Conservation (phyloP, 2,329 filamentous ascomycete genomes). For the Ophiostoma triangulosporum region DNA sequence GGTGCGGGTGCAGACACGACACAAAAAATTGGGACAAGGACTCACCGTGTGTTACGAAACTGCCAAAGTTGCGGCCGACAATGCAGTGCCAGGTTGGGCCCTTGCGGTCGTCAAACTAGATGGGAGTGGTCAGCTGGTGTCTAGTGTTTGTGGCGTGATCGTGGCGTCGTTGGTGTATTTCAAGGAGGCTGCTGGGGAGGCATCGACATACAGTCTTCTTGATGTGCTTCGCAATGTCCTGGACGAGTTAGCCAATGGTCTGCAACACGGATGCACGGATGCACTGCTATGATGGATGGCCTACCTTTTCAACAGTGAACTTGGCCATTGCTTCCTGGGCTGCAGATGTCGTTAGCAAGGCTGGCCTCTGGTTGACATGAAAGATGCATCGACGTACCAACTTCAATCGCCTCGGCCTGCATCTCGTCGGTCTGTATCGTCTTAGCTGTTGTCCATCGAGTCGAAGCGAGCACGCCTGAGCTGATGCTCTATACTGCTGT, state of each 20-base stretch:
- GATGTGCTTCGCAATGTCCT: constrained; percentile 94
- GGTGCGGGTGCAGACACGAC: background rate
- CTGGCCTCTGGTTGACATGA: background rate
- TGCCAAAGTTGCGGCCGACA: constrained; percentile 95
- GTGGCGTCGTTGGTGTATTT: background rate
- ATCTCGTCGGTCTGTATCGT: constrained; percentile 73
- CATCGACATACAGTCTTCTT: constrained; percentile 64
- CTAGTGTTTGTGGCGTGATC: background rate
- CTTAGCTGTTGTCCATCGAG: background rate
- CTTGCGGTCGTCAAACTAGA: constrained; percentile 87
- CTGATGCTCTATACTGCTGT: background rate
- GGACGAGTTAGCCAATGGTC: constrained; percentile 4
- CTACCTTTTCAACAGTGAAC: constrained; percentile 48
- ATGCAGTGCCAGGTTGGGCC: constrained; percentile 99
- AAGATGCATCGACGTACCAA: constrained; percentile 55
- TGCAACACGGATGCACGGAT: too few relatives aligned
- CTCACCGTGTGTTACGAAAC: constrained; percentile 94
- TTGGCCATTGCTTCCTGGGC: constrained; percentile 51
- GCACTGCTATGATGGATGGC: background rate
- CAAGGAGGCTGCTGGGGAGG: background rate
- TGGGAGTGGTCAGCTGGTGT: background rate
- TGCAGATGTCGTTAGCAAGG: constrained; percentile 17
- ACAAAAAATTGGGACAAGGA: background rate
- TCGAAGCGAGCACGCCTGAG: background rate
- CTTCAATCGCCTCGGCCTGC: constrained; percentile 90